A percentile compares a stretch with the other conserved stretches of the same genome.
Conservation (phyloP, 2,329 filamentous ascomycete genomes). For the Huntiella savannae region DNA sequence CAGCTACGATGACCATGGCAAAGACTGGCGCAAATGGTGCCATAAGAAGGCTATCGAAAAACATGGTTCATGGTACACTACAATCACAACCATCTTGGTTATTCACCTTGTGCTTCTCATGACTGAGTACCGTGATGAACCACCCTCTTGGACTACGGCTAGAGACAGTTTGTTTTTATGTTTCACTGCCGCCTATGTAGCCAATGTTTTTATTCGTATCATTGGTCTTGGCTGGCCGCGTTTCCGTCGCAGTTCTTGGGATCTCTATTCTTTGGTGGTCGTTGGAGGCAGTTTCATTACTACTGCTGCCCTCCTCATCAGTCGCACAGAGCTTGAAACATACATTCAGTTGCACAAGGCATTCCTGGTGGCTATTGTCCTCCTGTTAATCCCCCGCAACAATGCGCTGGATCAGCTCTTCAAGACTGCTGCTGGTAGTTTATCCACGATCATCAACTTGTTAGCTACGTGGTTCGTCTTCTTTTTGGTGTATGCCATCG, state of each 20-base stretch:
- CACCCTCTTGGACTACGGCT: constrained; percentile 45
- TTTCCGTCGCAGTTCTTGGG: constrained; percentile 88
- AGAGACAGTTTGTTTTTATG: constrained; percentile 62
- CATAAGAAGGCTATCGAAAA: constrained; percentile 90
- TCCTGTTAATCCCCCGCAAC: constrained; percentile 85
- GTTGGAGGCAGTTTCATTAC: constrained; percentile 58
- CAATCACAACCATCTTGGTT: constrained; percentile 60
- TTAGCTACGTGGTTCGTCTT: constrained; percentile 94
- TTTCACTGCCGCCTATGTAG: constrained; percentile 65
- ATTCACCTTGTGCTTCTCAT: constrained; percentile 70
- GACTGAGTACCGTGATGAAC: constrained; percentile 67
- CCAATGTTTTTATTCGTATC: constrained; percentile 68
- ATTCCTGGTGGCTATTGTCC: constrained; percentile 74
- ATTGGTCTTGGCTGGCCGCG: constrained; percentile 79
- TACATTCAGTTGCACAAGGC: constrained; percentile 80
- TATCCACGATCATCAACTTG: constrained; percentile 77
- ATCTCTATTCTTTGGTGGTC: constrained; percentile 67
- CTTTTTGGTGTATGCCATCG: constrained; percentile 91
- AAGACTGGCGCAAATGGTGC: constrained; percentile 78
- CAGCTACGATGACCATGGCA: constrained; percentile 58
- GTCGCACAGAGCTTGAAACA: constrained; percentile 35
- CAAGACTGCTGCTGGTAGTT: constrained; percentile 89
- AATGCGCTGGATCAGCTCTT: constrained; percentile 95
- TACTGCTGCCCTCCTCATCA: constrained; percentile 63
- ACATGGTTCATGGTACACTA: constrained; percentile 74